A percentile compares a stretch with the other conserved stretches of the same genome.
Conservation (phyloP, 495 filamentous ascomycete genomes). For the Haplographium delicatum region DNA sequence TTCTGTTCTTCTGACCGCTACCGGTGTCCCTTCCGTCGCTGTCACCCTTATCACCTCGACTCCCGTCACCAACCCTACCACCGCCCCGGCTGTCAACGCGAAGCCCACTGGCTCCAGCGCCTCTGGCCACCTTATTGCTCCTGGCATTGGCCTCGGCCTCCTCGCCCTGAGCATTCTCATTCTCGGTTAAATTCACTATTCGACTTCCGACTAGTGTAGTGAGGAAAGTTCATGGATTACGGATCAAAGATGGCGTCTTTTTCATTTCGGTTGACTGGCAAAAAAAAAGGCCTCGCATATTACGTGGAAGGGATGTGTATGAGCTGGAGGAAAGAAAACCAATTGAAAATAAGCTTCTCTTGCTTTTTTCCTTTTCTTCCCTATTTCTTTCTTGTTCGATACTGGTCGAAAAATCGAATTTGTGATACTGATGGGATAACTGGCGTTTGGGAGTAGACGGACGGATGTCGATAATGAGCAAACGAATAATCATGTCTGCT, state of each 20-base stretch:
- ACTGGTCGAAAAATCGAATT: no score
- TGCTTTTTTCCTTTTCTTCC: background rate
- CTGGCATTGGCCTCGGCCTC: conserved; percentile 36
- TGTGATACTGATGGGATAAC: no score
- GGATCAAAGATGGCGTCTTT: background rate
- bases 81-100: conserved; percentile 18
- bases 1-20: conserved; percentile 26
- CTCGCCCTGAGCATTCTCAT: conserved; percentile 38
- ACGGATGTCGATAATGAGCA: no score
- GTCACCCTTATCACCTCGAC: conserved; percentile 34
- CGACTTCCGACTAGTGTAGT: background rate
- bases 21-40: conserved; percentile 31
- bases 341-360: no score
- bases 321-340: no score
- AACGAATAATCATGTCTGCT: no score
- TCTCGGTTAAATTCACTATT: conserved; percentile 19
- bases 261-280: no score
- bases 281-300: conserved; percentile 22
- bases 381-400: no score
- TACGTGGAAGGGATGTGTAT: no score
- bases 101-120: conserved; percentile 23
- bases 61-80: conserved; percentile 18
- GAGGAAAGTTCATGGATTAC: no score
- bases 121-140: conserved; percentile 31
- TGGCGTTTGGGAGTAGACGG: no score